phyloP scores from a whole-genome alignment of 2,329 filamentous ascomycete genomes.

The Penicillium sp. region DNA sequence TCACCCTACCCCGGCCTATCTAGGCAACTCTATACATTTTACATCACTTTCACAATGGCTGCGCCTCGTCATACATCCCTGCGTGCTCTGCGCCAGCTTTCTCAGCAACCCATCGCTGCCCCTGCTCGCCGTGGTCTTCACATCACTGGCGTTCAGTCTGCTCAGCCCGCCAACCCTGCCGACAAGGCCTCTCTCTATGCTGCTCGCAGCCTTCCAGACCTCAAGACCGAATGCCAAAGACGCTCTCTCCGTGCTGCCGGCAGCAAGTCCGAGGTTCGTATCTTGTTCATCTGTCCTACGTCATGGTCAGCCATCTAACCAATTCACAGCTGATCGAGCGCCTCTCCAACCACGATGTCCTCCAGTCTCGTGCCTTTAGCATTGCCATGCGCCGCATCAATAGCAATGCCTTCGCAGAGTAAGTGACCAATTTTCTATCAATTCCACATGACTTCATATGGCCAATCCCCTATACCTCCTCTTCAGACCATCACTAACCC shows the following conservation, averaged over 20 bases:
- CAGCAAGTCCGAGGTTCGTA: constrained; percentile 50
- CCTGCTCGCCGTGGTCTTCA: constrained; percentile 52
- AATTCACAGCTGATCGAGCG: constrained; percentile 48
- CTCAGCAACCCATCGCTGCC: constrained; percentile 35
- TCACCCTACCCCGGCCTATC: not conserved
- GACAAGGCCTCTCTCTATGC: constrained; percentile 53
- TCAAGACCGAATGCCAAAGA: constrained; percentile 52
- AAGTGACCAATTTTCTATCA: constrained; percentile 17
- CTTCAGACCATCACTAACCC: constrained; percentile 13
- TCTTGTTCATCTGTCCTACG: not conserved
- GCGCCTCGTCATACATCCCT: constrained; percentile 46
- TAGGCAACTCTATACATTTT: not conserved
- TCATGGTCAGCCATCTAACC: constrained; percentile 5
- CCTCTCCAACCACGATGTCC: constrained; percentile 53
- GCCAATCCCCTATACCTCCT: not conserved
- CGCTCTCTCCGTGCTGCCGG: constrained; percentile 48
- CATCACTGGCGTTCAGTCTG: constrained; percentile 61
- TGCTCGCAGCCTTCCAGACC: constrained; percentile 51
- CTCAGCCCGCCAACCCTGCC: constrained; percentile 48
- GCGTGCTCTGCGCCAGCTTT: constrained; percentile 45
- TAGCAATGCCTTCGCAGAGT: constrained; percentile 40
- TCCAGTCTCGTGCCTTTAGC: constrained; percentile 54
- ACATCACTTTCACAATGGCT: constrained; percentile 35
- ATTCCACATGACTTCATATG: not conserved
- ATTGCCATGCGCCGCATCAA: constrained; percentile 53